Conservation (phyloP, 257 asterid species). For the Solanum appendiculatum region DNA sequence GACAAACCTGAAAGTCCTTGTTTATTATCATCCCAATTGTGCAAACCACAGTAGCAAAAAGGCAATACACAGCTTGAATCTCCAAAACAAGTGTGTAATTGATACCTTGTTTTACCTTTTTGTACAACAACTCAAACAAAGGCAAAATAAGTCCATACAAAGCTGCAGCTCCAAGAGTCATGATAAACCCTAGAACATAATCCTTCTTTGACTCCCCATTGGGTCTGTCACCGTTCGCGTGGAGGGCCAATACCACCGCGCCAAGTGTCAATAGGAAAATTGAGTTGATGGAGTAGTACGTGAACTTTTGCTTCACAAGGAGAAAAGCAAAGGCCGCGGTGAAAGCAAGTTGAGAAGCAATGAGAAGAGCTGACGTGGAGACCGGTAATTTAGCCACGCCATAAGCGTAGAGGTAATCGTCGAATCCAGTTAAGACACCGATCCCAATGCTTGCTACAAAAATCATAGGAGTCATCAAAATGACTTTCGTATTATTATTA, state of each 20-base stretch:
- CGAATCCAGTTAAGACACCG: slow-evolving; percentile 5
- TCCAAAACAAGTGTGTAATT: not conserved
- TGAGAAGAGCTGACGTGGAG: slow-evolving; percentile 14
- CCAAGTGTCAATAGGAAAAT: slow-evolving; percentile 13
- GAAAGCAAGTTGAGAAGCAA: slow-evolving; percentile 21
- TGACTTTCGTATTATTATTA: not conserved
- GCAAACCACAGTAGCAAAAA: not conserved
- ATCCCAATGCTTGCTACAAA: not conserved
- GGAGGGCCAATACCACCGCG: slow-evolving; percentile 15
- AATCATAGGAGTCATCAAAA: not conserved
- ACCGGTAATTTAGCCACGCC: slow-evolving; percentile 16
- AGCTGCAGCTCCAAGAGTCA: slow-evolving; percentile 24
- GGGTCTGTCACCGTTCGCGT: slow-evolving; percentile 6
- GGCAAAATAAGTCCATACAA: slow-evolving; percentile 11
- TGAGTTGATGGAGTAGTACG: not conserved
- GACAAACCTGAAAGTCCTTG: not conserved
- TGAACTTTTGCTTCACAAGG: slow-evolving; percentile 14
- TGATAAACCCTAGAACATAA: slow-evolving; percentile 11
- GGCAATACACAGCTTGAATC: not conserved
- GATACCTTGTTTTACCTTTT: not conserved
- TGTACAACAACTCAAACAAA: not conserved
- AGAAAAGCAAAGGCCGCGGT: slow-evolving; percentile 20
- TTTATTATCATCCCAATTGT: not conserved
- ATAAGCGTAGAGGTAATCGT: slow-evolving; percentile 14
- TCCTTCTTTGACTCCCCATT: slow-evolving; percentile 9